Conservation (phyloP, 1,284 basidiomycete species). For the Boletus smithii region DNA sequence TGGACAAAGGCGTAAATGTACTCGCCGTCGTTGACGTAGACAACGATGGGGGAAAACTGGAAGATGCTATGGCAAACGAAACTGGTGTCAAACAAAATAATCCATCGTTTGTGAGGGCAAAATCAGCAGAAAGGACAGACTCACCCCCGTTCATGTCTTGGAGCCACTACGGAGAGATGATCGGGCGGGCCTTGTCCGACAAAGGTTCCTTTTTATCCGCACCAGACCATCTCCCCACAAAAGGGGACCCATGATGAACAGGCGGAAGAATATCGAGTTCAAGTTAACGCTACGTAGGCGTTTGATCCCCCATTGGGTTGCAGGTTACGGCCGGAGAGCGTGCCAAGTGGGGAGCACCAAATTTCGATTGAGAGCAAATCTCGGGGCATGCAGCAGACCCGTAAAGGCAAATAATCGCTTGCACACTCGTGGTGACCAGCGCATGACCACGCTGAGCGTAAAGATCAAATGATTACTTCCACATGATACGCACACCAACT, state of each 20-base stretch:
- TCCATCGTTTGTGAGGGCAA: neutral
- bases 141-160: constrained; percentile 2
- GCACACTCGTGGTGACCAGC: neutral
- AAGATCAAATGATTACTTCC: constrained; percentile 3
- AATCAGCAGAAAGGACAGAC: neutral
- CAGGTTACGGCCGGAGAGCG: too few species aligned
- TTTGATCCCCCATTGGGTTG: neutral
- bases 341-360: too few species aligned
- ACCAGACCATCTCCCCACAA: neutral
- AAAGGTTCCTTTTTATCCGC: constrained; percentile 3
- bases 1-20: neutral
- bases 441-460: neutral
- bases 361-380: constrained; percentile 8
- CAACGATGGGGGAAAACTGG: neutral
- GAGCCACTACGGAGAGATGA: neutral
- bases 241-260: neutral
- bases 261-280: neutral
- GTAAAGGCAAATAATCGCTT: neutral
- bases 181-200: neutral
- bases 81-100: neutral
- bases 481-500: neutral
- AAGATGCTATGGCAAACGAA: constrained; percentile 1
- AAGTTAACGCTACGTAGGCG: neutral
- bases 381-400: neutral
- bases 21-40: constrained; percentile 1